Evolutionary conservation across 164 flowering plant species (phyloP).

Genomic region (Tetracentron sinense): DNA sequence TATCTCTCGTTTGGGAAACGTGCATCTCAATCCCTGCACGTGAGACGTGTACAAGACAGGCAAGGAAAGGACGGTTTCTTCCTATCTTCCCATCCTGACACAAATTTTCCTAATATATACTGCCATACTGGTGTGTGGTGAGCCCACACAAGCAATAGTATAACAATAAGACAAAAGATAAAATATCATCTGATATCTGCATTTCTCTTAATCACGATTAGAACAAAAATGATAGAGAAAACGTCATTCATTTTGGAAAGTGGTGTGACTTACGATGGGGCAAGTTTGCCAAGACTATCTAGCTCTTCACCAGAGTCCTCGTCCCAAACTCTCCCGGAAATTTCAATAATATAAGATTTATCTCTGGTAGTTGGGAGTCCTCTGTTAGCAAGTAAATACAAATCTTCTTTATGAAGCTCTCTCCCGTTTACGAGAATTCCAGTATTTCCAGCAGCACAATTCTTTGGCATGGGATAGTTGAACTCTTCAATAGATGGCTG

Average conservation of each 20-base stretch:
- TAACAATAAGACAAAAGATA: no score
- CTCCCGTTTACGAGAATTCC: slow-evolving; percentile 82
- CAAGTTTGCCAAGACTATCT: slow-evolving; percentile 84
- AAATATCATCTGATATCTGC: no score
- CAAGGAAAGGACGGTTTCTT: no score
- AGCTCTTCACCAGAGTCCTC: slow-evolving; percentile 77
- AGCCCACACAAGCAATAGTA: no score
- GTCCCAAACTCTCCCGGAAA: slow-evolving; percentile 75
- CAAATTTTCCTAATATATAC: no score
- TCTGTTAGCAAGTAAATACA: slow-evolving; percentile 71
- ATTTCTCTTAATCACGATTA: not conserved
- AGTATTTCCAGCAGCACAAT: slow-evolving; percentile 83
- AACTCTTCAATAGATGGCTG: slow-evolving; percentile 94
- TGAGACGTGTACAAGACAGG: no score
- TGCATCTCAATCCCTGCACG: no score
- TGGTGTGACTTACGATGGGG: slow-evolving; percentile 77
- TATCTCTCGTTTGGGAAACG: no score
- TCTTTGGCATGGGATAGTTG: slow-evolving; percentile 59
- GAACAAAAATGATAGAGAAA: not conserved
- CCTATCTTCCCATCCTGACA: no score
- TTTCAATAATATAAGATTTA: slow-evolving; percentile 68
- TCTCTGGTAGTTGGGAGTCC: slow-evolving; percentile 70
- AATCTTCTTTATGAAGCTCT: slow-evolving; percentile 85
- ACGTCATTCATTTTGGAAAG: not conserved
- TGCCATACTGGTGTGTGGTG: no score